phyloP scores from a whole-genome alignment of 129 eudicot genomes.

The Helichrysum umbraculigerum region DNA sequence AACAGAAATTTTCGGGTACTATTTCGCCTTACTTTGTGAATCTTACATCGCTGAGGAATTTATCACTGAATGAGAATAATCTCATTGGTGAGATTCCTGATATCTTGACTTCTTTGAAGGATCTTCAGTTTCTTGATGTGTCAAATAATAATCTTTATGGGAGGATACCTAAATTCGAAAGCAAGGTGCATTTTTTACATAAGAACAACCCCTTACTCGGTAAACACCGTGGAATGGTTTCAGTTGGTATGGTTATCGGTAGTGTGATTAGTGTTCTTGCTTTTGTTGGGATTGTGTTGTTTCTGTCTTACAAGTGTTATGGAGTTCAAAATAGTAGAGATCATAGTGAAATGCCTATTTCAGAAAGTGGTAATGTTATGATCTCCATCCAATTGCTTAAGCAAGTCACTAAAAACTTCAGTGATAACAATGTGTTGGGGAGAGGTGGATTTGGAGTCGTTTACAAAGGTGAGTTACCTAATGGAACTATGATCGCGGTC shows the following conservation, averaged over 20 bases:
- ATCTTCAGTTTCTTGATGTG: conserved; percentile 20
- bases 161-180: not conserved
- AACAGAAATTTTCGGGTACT: not conserved
- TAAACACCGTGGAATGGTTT: not conserved
- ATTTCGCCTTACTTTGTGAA: conserved; percentile 5
- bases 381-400: conserved; percentile 9
- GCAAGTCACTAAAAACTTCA: conserved; percentile 6
- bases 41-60: not conserved
- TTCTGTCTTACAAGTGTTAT: conserved; percentile 39
- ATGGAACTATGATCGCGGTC: conserved; percentile 14
- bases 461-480: not conserved
- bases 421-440: conserved; percentile 15
- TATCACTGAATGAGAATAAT: conserved; percentile 2
- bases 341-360: conserved; percentile 1
- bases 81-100: conserved; percentile 6
- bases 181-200: conserved; percentile 12
- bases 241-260: conserved; percentile 37
- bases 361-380: conserved; percentile 5
- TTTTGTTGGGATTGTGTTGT: conserved; percentile 36
- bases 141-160: conserved; percentile 24
- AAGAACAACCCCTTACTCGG: not conserved
- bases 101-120: not conserved
- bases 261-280: conserved; percentile 37
- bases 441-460: conserved; percentile 21
- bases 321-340: not conserved